Evolutionary conservation across 805 yeast species (phyloP).

Genomic region (Metschnikowia shivogae): DNA sequence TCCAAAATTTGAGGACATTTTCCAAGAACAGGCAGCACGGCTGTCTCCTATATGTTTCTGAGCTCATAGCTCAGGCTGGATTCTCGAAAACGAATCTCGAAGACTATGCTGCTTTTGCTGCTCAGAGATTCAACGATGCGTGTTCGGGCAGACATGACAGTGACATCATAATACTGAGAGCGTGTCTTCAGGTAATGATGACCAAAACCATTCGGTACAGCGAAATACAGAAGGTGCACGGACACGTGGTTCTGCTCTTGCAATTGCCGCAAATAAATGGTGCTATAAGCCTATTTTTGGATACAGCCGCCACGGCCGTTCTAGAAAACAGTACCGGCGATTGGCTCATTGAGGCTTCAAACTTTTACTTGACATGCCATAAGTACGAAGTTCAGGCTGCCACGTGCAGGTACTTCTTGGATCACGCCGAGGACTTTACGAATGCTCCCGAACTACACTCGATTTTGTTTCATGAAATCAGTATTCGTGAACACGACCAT

Average conservation of each 20-base stretch:
- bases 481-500: background rate
- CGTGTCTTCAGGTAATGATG: slow-evolving; percentile 8
- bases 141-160: slow-evolving; percentile 33
- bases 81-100: slow-evolving; percentile 1
- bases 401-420: slow-evolving; percentile 3
- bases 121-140: slow-evolving; percentile 6
- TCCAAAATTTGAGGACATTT: slow-evolving; percentile 2
- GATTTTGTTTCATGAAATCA: background rate
- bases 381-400: slow-evolving; percentile 9
- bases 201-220: background rate
- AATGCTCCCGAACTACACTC: slow-evolving; percentile 1
- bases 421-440: background rate
- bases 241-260: background rate
- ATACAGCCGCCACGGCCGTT: slow-evolving; percentile 20
- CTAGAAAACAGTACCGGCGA: slow-evolving; percentile 15
- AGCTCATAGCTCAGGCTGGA: slow-evolving; percentile 11
- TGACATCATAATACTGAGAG: slow-evolving; percentile 5
- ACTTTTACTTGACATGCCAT: background rate
- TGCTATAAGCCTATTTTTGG: slow-evolving; percentile 31
- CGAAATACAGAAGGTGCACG: background rate
- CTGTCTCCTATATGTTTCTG: slow-evolving; percentile 8
- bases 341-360: background rate
- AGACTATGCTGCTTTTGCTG: slow-evolving; percentile 26
- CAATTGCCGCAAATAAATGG: slow-evolving; percentile 5
- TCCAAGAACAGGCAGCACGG: slow-evolving; percentile 11